A percentile compares a stretch with the other conserved stretches of the same genome.
Conservation (phyloP, 768 basidiomycete genomes). For the Trichaptum fuscoviolaceum region DNA sequence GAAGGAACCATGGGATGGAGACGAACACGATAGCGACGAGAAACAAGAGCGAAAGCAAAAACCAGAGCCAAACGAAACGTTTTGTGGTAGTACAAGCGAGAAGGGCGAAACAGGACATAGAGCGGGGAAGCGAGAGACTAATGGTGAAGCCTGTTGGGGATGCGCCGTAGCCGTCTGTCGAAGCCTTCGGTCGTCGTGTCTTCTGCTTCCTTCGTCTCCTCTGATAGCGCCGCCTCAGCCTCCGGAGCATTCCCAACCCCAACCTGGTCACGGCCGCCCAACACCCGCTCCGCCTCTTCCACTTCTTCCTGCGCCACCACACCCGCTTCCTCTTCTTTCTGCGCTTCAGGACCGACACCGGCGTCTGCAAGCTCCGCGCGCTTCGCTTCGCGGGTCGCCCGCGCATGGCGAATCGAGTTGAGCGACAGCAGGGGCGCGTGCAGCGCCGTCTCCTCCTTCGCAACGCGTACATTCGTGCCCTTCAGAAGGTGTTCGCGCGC, state of each 20-base stretch:
- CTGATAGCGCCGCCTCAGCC: background rate
- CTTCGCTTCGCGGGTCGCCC: background rate
- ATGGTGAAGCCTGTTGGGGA: background rate
- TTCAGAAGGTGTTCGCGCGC: background rate
- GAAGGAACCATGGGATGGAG: background rate
- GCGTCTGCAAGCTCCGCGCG: no score
- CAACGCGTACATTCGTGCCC: background rate
- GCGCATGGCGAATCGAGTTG: background rate
- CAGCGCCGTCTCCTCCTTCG: slow-evolving; percentile 1
- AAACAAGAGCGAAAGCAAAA: background rate
- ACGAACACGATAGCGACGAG: background rate
- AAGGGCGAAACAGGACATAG: background rate
- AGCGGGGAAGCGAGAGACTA: background rate
- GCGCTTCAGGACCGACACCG: no score
- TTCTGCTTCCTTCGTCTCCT: background rate
- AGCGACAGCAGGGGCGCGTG: background rate
- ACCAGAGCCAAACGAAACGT: background rate
- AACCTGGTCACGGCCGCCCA: background rate
- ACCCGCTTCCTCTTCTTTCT: background rate
- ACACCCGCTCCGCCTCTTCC: background rate
- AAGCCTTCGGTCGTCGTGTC: background rate
- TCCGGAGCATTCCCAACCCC: no score
- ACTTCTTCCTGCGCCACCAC: background rate
- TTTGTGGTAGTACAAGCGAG: background rate
- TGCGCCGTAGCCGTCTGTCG: background rate